Percentiles rank a stretch among this genome's conserved stretches.
Evolutionary conservation across 1,284 basidiomycete species (phyloP).

Genomic region (Cryptococcus maquisensis): DNA sequence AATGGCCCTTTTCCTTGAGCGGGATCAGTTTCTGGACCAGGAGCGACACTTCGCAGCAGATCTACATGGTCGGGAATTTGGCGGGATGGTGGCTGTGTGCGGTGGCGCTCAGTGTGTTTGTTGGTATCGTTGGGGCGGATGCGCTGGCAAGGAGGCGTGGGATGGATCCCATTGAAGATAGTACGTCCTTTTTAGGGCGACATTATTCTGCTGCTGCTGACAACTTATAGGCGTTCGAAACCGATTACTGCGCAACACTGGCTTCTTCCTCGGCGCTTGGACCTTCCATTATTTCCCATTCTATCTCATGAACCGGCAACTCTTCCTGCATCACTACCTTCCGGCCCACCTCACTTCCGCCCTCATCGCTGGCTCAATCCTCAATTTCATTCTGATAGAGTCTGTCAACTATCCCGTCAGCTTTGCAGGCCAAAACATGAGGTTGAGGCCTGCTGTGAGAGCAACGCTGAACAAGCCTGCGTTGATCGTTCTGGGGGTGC

Average conservation of each 20-base stretch:
- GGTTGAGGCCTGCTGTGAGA: constrained; percentile 59
- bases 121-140: constrained; percentile 86
- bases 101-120: constrained; percentile 75
- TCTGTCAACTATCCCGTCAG: constrained; percentile 92
- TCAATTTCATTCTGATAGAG: constrained; percentile 88
- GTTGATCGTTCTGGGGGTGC: constrained; percentile 57
- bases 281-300: constrained; percentile 95
- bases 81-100: constrained; percentile 93
- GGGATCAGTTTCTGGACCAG: constrained; percentile 99
- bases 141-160: constrained; percentile 79
- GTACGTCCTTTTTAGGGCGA: constrained; percentile 53
- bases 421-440: constrained; percentile 57
- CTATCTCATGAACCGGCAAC: constrained; percentile 94
- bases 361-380: constrained; percentile 81
- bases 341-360: constrained; percentile 90
- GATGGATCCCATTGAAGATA: constrained; percentile 75
- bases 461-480: constrained; percentile 66
- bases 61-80: constrained; percentile 93
- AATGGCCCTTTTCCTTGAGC: constrained; percentile 94
- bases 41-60: constrained; percentile 76
- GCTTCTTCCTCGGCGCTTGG: constrained; percentile 91
- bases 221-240: constrained; percentile 66
- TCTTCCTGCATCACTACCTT: constrained; percentile 97
- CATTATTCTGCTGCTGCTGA: not conserved
- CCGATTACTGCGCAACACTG: constrained; percentile 87